Base-by-base conservation (phyloP, 345 rosid genomes). In the Rhodamnia argentea region DNA sequence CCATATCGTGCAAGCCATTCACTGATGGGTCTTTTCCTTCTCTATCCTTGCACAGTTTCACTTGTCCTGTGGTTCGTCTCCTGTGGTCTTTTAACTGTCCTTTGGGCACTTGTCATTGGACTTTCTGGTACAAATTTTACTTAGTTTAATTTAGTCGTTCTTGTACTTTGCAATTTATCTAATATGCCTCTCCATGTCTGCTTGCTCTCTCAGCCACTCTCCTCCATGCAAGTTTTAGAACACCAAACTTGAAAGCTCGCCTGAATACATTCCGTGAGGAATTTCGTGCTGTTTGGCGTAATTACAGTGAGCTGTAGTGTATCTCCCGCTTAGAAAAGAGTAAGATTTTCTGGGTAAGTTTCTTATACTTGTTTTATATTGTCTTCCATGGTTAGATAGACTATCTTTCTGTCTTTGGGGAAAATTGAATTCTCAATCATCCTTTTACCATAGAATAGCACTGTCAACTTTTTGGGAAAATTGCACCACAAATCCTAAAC, bases 171-270 rank as follows among this genome's bases (percentile, higher is more conserved):
- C 23, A 84, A 75, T 82, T 54, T 74, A 23, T 23, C 50, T 37
- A 82, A 86, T 59, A 51, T 86, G 70, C 23, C 59, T 59, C 70
- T 59, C 37, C 60, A 24, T 47, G 78, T 54, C 58, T 86, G 86
- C 62, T 60, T 55, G 83, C 82, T 56, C 76, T 85, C 52, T 86
- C 90, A 97, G 99, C 95, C 59, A 96, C 98, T 7, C 10, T 95
- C 84, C 92, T 95, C 83, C 99, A 97, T 89, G 99, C 99, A 84
- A 97, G 94, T 89, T 94, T 94, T 88, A 93, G 99, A 89, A 96
- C 99, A 83, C 98, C 99, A 20, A 97, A 97, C 90, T 89, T 97
- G 92, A 97, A 97, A 89, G 98, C 99, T 64, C 98, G 99, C 56
- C 92, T 97, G 86, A 94, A 96, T 90, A 97, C 98, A 82, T 96